Conservation (phyloP, 352 stramenopile species). For the Hyphochytrium catenoides region DNA sequence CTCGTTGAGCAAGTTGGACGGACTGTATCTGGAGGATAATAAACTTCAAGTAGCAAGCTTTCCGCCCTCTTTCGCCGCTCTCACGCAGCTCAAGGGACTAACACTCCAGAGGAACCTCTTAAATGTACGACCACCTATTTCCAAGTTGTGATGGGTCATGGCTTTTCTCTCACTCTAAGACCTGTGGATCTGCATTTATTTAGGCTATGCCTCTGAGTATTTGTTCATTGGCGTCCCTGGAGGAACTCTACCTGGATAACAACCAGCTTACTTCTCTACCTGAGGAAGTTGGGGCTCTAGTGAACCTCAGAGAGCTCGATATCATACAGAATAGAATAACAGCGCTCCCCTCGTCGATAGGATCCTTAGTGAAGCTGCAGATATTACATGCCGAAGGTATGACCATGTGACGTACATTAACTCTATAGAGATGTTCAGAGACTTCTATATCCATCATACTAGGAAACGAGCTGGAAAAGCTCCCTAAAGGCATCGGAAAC, state of each 20-base stretch:
- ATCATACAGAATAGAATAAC: conserved; percentile 37
- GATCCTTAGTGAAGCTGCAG: conserved; percentile 32
- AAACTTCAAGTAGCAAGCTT: conserved; percentile 29
- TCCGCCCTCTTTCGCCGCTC: conserved; percentile 18
- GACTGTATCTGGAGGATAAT: conserved; percentile 62
- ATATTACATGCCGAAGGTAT: conserved; percentile 38
- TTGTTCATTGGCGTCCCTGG: conserved; percentile 27
- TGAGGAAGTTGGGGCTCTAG: conserved; percentile 34
- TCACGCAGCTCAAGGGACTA: conserved; percentile 25
- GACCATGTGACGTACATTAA: not conserved
- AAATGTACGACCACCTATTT: conserved; percentile 12
- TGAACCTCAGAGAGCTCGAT: conserved; percentile 44
- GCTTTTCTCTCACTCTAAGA: too few relatives aligned
- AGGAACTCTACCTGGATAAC: conserved; percentile 59
- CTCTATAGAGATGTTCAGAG: not conserved
- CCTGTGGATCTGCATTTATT: not conserved
- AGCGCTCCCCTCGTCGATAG: conserved; percentile 32
- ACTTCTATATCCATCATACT: not conserved
- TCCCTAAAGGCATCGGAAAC: conserved; percentile 43
- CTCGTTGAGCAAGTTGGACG: conserved; percentile 32
- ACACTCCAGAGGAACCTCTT: conserved; percentile 52
- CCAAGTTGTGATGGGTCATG: not conserved
- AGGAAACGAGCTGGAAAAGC: conserved; percentile 31
- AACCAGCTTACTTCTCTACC: conserved; percentile 33
- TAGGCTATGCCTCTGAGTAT: conserved; percentile 31